Percentiles rank a stretch among this genome's conserved stretches.
phyloP scores from a whole-genome alignment of 805 yeast genomes.

The Pichia rugopelliculosa region DNA sequence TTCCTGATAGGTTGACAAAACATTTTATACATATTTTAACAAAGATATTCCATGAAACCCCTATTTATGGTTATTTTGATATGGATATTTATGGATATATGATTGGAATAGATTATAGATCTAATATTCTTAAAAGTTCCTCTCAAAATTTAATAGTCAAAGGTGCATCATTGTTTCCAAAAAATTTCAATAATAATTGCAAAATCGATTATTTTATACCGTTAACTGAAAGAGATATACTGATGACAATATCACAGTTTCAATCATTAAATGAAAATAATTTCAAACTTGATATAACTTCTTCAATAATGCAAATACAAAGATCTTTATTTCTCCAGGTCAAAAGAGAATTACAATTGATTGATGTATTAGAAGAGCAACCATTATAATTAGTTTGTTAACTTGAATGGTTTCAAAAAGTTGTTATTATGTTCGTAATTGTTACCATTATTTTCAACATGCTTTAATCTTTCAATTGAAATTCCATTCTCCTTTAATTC shows the following conservation, averaged over 20 bases:
- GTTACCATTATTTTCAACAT: not conserved
- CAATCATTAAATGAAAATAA: not conserved
- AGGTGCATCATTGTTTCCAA: constrained; percentile 7
- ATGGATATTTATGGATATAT: constrained; percentile 59
- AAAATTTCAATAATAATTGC: not conserved
- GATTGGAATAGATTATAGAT: constrained; percentile 36
- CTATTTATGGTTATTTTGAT: constrained; percentile 46
- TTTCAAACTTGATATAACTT: too few relatives aligned
- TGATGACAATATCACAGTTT: not conserved
- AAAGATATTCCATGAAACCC: constrained; percentile 18
- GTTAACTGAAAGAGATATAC: constrained; percentile 3
- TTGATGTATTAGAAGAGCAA: not conserved
- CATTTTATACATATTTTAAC: constrained; percentile 28
- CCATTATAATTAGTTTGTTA: not conserved
- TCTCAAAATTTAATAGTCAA: not conserved
- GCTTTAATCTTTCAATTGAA: too few relatives aligned
- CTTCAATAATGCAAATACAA: constrained; percentile 7
- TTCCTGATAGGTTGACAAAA: constrained; percentile 52
- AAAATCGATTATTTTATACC: constrained; percentile 1
- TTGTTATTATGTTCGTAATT: not conserved
- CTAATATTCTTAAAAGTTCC: not conserved
- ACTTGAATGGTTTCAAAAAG: not conserved
- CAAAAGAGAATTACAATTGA: constrained; percentile 10
- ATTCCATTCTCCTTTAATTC: not conserved
- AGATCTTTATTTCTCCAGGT: constrained; percentile 11